Base-by-base conservation (phyloP, 306 rosid species). In the Acacia acuminata region DNA sequence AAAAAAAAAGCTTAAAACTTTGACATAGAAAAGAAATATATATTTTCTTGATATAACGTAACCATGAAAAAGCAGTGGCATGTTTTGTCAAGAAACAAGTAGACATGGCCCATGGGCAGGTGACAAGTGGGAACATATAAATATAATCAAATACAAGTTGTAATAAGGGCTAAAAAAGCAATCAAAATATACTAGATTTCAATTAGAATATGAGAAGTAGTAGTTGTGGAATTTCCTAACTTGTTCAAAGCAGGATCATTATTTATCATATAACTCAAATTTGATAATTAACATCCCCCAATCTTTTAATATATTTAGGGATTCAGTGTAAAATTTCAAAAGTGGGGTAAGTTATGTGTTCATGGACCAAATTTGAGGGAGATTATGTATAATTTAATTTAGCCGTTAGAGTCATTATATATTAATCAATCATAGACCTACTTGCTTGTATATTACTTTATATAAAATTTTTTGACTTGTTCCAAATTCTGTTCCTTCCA, bases 401-500 rank as follows among this genome's bases (percentile, higher is more conserved):
- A 19, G 24, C 24, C 24, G 20, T 19, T 19, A 16, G 9, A 7
- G 8, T 53, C 19, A 20, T 58, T 8, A 10, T 58, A 50, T 27
- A 66, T 34, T 66, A 36, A 17, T 34, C 38, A 69, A 40, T 10
- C 45, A 38, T 20, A 7, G 19, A 14, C 71, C 45, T 10, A 16
- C 24, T 66, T 16, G 7, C 32, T 73, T 14, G 24, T 50, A 7
- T 42, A 7, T 50, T n/a, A 55, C 30, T 66, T 85, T 43, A 67
- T 66, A 58, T 79, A 45, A 22, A 2, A 3, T 32, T 22, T 58
- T 20, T 58, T 65, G 89, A 86, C 89, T 5, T 58, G 11, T 83
- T 80, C 87, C 0, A 3, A 42, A 55, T 65, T 36, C 10, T 45
- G 75, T 65, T 86, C 77, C 83, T 83, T 86, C 83, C 50, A 80